Base-by-base conservation (phyloP, 768 basidiomycete genomes). In the Suillus placidus region DNA sequence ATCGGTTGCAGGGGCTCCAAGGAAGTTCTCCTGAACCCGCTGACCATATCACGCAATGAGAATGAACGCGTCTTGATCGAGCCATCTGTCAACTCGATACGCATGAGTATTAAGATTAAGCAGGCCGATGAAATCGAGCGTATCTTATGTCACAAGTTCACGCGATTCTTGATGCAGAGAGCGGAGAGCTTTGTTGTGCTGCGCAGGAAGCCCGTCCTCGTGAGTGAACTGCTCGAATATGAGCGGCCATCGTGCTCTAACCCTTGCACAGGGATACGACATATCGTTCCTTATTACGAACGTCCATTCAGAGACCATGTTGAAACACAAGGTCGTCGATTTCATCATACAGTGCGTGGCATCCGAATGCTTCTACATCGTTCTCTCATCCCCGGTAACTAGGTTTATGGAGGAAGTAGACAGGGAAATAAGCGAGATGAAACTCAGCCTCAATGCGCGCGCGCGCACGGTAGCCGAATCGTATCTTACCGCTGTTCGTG, bases 331-430 rank as follows among this genome's bases (percentile, higher is more conserved):
- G 82, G 92, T 99, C 61, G 97, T 99, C 43, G 97, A 99, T 80
- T 99, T 99, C 79, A 97, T 99, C 80, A 97, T 99, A 70, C 95
- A 99, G 94, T 97, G 68, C 57, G 89, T 80, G 13, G 68, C 72
- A 60, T 64, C 72, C 3, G 26, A 61, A 61, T 66, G 54, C 56
- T 35, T 60, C 18, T 49, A 42, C 6, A 47, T 26, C 14, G 3
- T 43, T 58, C 62, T 60, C 34, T 71, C 45, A 51, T 45, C 37
- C 45, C 38, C 58, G 43, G 26, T 26, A 32, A 45, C 16, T 68
- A 95, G 93, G 75, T 95, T 98, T 76, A 98, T 98, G 96, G 95
- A 98, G 74, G 97, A 99, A 72, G 97, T 99, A 1, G 97, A 99
- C 79, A 95, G 93, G 79, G 97, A 99, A 80, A 98, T 99, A 74